These are phyloP conservation scores for Rubia balearica DNA, from an alignment of 305 asterid genomes.

Conservation along the genomic window DNA sequence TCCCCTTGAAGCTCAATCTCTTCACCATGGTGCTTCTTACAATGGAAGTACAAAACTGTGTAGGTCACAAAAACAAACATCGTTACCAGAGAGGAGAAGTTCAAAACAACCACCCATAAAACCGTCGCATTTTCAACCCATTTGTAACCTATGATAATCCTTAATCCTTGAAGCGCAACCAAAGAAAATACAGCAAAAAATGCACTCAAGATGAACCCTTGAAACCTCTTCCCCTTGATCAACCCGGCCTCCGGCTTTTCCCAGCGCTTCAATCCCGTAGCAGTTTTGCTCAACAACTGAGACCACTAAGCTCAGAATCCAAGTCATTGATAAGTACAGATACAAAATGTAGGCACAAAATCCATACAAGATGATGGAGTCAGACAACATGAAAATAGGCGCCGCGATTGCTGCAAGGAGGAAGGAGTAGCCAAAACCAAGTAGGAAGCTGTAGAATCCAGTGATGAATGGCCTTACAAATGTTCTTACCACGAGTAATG, in stretches of 20 bases:
- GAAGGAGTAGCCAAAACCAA: not conserved
- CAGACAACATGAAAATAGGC: constrained; percentile 1
- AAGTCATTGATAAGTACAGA: constrained; percentile 3
- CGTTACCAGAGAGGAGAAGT: constrained; percentile 21
- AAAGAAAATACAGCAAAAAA: constrained; percentile 6
- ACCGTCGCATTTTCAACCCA: constrained; percentile 2
- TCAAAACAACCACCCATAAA: constrained; percentile 13
- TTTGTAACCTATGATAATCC: constrained; percentile 10
- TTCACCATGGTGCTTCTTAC: constrained; percentile 48
- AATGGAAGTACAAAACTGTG: constrained; percentile 42
- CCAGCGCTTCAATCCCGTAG: constrained; percentile 13
- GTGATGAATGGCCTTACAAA: constrained; percentile 12
- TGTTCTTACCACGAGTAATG: not conserved
- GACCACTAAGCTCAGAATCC: constrained; percentile 14
- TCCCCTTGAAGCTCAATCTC: constrained; percentile 30
- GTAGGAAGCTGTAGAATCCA: constrained; percentile 3
- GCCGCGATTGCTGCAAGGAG: not conserved
- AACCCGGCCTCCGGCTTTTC: constrained; percentile 9
- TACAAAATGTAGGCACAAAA: constrained; percentile 4
- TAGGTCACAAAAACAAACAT: constrained; percentile 25
- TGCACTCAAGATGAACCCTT: constrained; percentile 34
- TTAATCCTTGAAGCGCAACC: constrained; percentile 14
- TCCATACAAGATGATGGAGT: not conserved
- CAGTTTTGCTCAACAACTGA: constrained; percentile 13
- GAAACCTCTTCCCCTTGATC: constrained; percentile 12